These are phyloP conservation scores for Poa pratensis DNA, from an alignment of 176 grass and related monocot genomes.

Conservation along the genomic window DNA sequence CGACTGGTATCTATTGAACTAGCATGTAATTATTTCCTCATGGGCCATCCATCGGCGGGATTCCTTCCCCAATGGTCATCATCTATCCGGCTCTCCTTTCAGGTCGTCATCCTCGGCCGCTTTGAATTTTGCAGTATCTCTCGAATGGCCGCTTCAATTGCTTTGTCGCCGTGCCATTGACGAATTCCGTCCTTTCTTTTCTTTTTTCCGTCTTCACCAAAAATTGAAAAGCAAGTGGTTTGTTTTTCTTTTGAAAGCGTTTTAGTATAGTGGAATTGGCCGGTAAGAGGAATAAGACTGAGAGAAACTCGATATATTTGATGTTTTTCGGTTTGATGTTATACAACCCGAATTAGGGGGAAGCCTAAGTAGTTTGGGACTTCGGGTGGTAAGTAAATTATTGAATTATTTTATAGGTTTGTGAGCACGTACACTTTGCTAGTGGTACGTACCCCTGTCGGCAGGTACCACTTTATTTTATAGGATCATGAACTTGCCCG, in stretches of 20 bases:
- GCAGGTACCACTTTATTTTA: too few species aligned
- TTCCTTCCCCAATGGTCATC: neutral
- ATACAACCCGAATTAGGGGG: neutral
- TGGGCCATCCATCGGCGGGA: neutral
- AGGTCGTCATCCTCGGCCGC: neutral
- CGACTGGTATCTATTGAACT: neutral
- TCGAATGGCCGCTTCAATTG: neutral
- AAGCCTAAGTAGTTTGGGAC: neutral
- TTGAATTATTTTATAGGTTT: neutral
- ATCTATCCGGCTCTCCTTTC: neutral
- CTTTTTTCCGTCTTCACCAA: neutral
- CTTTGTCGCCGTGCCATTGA: neutral
- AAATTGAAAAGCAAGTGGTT: neutral
- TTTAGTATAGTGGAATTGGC: neutral
- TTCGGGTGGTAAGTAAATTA: neutral
- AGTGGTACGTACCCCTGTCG: neutral
- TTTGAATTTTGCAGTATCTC: neutral
- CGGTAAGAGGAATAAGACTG: too few species aligned
- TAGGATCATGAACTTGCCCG: too few species aligned
- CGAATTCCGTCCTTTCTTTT: neutral
- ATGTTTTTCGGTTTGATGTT: neutral
- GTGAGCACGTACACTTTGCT: too few species aligned
- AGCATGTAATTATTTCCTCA: neutral
- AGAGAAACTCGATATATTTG: neutral
- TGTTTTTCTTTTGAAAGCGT: neutral